Evolutionary conservation across 2,329 filamentous ascomycete species (phyloP).

Genomic region (Calcarisporium arbuscula): DNA sequence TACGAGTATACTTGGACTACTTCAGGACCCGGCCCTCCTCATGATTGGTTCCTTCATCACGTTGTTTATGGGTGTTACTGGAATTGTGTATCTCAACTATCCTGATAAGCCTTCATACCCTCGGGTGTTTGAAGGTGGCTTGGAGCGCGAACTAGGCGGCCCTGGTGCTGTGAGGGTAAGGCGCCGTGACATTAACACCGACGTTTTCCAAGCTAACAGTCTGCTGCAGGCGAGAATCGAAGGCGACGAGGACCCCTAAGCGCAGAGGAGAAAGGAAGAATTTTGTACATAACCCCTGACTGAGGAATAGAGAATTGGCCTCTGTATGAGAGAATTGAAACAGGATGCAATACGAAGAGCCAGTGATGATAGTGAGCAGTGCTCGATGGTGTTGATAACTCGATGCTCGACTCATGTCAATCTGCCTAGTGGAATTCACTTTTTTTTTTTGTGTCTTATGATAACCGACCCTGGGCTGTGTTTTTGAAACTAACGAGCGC

Average conservation of each 20-base stretch:
- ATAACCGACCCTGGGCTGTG: too few relatives aligned
- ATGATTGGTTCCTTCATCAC: conserved; percentile 64
- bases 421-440: too few relatives aligned
- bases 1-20: conserved; percentile 82
- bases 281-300: conserved; percentile 29
- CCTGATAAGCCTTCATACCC: conserved; percentile 66
- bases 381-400: too few relatives aligned
- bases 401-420: too few relatives aligned
- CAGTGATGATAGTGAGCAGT: too few relatives aligned
- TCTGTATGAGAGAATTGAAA: too few relatives aligned
- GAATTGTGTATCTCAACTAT: conserved; percentile 61
- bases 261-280: too few relatives aligned
- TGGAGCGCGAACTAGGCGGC: conserved; percentile 71
- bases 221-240: conserved; percentile 44
- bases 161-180: conserved; percentile 59
- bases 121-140: conserved; percentile 63
- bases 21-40: conserved; percentile 60
- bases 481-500: too few relatives aligned
- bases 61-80: conserved; percentile 57
- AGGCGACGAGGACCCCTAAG: conserved; percentile 48
- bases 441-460: too few relatives aligned
- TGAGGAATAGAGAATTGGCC: conserved; percentile 6
- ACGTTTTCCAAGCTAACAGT: not conserved
- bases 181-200: conserved; percentile 12
- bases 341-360: too few relatives aligned